Base-by-base conservation (phyloP, 2,329 filamentous ascomycete species). In the Ceratocystis harringtonii region DNA sequence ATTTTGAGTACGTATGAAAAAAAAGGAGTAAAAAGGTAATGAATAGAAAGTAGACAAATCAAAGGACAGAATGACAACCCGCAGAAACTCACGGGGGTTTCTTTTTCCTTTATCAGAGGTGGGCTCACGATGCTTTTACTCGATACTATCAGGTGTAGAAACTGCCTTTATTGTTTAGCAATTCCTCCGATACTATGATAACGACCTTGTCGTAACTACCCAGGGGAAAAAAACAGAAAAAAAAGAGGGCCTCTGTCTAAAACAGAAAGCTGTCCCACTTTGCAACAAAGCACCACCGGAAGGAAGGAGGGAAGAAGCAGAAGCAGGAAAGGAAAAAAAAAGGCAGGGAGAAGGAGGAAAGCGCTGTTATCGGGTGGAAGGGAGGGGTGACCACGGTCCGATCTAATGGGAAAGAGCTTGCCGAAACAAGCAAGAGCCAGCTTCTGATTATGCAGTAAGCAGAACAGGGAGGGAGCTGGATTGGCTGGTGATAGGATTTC, bases 101-200 rank as follows among this genome's bases (percentile, higher is more conserved):
- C 22, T 30, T 28, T 3, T 57, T 57, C n/a, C 52, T 58, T 58
- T 58, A 58, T 58, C 52, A 30, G 28, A 30, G 25, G 3, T 30
- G 10, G 52, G 28, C 8, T 58, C 28, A 58, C 52, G 52, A 44
- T 62, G 41, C 15, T 44, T 45, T 62, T 62, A 62, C 61, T 62
- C 61, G 41, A 62, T 62, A 48, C 61, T 62, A 62, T 62, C 61
- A 62, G 61, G 61, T 62, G 61, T 62, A n/a, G 52, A 58, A 58
- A 58, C 52, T 58, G 52, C 52, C 52, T 17, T 41, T 58, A 25
- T 58, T 58, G 15, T 28, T 28, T 32, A 58, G 3, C 17, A 58
- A 30, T 58, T 58, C 15, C 28, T 58, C 25, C 52, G 19, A 52
- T 52, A 25, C 10, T 36, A 58, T 58, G 52, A 58, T 58, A 58